These are phyloP conservation scores for Leccinum incarnatum DNA, from an alignment of 768 basidiomycete genomes.

Conservation along the genomic window DNA sequence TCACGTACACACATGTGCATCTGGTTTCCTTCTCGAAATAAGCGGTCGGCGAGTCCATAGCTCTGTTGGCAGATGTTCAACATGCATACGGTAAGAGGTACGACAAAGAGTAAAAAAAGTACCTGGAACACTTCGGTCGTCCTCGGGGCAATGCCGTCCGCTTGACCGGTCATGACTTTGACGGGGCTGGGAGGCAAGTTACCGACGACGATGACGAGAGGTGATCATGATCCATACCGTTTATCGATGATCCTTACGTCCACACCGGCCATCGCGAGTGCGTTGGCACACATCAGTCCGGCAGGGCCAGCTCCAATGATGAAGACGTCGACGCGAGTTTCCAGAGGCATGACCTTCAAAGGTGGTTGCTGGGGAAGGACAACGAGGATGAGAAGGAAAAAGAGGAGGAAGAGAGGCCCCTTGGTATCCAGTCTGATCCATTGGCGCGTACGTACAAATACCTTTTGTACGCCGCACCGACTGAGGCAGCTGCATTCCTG, in stretches of 20 bases:
- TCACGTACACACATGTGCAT: slow-evolving; percentile 63
- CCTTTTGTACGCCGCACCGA: background rate
- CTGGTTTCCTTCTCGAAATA: slow-evolving; percentile 63
- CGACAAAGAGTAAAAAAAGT: background rate
- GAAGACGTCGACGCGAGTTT: slow-evolving; percentile 44
- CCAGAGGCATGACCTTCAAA: slow-evolving; percentile 15
- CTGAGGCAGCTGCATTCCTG: background rate
- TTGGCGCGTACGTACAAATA: background rate
- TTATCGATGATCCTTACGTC: slow-evolving; percentile 48
- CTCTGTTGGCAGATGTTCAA: slow-evolving; percentile 43
- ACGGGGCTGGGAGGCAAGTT: slow-evolving; percentile 30
- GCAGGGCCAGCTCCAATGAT: slow-evolving; percentile 50
- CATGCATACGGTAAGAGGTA: background rate
- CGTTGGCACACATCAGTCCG: slow-evolving; percentile 69
- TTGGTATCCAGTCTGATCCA: background rate
- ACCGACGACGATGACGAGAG: background rate
- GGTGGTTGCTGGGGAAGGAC: background rate
- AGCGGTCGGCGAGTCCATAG: slow-evolving; percentile 68
- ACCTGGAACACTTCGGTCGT: slow-evolving; percentile 56
- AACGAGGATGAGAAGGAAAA: background rate
- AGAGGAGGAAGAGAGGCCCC: background rate
- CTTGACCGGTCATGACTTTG: slow-evolving; percentile 46
- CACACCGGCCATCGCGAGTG: slow-evolving; percentile 41
- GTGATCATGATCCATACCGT: background rate
- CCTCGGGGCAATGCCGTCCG: slow-evolving; percentile 55